Evolutionary conservation across 108 stramenopile species (phyloP).

Genomic region (Epithemia pelagica): DNA sequence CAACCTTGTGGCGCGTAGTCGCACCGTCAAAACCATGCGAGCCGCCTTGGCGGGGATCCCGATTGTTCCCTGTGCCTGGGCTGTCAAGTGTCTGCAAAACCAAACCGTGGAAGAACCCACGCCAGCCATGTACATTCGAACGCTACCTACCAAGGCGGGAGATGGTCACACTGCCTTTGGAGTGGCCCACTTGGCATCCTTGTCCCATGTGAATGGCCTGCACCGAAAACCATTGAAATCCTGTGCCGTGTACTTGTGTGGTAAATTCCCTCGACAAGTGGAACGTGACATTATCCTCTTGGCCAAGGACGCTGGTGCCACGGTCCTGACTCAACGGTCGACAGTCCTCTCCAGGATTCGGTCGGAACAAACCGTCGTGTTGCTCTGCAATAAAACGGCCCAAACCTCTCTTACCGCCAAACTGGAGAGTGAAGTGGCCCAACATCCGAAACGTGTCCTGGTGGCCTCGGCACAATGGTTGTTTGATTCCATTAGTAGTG

Average conservation of each 20-base stretch:
- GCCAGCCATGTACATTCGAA: conserved; percentile 25
- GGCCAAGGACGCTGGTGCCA: conserved; percentile 56
- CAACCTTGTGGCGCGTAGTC: conserved; percentile 4
- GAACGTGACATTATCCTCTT: conserved; percentile 44
- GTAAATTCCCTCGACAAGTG: conserved; percentile 21
- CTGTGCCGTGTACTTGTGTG: conserved; percentile 41
- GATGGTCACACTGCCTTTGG: conserved; percentile 23
- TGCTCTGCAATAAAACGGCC: conserved; percentile 51
- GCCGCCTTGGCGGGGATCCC: conserved; percentile 66
- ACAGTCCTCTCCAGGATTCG: conserved; percentile 14
- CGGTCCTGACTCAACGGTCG: conserved; percentile 29
- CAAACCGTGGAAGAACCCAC: conserved; percentile 12
- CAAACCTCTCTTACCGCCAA: conserved; percentile 25
- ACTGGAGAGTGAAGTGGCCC: conserved; percentile 22
- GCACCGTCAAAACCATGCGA: conserved; percentile 77
- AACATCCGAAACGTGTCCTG: conserved; percentile 10
- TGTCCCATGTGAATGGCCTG: conserved; percentile 3
- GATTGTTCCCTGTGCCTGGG: conserved; percentile 64
- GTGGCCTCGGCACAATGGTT: conserved; percentile 64
- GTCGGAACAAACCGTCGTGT: conserved; percentile 22
- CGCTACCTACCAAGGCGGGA: conserved; percentile 32
- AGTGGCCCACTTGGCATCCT: conserved; percentile 51
- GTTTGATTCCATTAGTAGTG: conserved; percentile 70
- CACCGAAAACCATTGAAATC: conserved; percentile 14
- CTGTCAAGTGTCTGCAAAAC: conserved; percentile 28